These are phyloP conservation scores for Chlorella sp. DNA, from an alignment of 139 green algal genomes.

Conservation along the genomic window DNA sequence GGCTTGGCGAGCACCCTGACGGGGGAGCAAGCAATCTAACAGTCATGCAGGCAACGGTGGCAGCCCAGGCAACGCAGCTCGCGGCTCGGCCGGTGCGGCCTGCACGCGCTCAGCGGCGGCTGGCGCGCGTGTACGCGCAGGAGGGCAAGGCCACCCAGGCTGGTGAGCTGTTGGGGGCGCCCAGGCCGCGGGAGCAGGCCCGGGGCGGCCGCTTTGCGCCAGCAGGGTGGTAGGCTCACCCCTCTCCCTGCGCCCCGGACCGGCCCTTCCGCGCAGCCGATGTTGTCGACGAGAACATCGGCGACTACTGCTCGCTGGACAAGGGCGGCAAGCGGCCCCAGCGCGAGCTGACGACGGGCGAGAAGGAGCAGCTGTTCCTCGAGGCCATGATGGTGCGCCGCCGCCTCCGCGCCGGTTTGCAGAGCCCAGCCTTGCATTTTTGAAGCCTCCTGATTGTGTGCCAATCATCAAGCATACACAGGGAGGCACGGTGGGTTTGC, in stretches of 20 bases:
- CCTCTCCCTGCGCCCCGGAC: background rate
- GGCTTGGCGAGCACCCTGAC: no score
- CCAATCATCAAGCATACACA: no score
- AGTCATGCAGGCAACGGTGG: background rate
- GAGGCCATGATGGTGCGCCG: conserved; percentile 46
- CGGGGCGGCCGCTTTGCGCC: background rate
- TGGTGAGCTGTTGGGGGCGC: background rate
- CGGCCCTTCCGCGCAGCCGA: background rate
- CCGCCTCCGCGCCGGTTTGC: background rate
- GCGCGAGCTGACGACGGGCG: conserved; percentile 61
- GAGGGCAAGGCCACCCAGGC: background rate
- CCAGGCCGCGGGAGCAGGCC: no score
- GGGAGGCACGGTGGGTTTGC: no score
- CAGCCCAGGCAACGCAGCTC: background rate
- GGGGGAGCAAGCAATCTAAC: no score
- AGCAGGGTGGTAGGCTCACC: background rate
- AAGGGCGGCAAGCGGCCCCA: conserved; percentile 5
- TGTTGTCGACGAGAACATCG: conserved; percentile 42
- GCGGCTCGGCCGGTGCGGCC: background rate
- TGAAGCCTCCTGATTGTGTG: no score
- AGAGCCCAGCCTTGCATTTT: no score
- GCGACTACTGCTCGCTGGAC: conserved; percentile 48
- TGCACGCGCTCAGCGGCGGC: background rate
- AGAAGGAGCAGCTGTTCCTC: conserved; percentile 92
- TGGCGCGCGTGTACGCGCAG: conserved; percentile 9